phyloP scores from a whole-genome alignment of 257 asterid species.

The Coffea eugenioides region DNA sequence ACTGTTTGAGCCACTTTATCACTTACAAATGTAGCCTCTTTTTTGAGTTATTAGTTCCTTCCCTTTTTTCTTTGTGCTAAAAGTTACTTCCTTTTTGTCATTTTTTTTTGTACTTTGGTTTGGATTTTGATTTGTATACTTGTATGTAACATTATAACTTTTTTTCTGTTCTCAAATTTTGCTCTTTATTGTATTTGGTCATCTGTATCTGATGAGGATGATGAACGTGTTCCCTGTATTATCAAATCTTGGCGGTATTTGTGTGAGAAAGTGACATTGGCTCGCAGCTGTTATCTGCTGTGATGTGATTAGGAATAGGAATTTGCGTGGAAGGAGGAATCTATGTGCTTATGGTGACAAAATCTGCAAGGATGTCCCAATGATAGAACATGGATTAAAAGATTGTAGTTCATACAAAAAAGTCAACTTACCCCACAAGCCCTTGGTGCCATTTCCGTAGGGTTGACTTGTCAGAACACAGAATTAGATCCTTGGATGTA shows the following conservation, averaged over 20 bases:
- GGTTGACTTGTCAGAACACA: slow-evolving; percentile 14
- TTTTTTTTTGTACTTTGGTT: no score
- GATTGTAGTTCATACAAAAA: not conserved
- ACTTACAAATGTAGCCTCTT: not conserved
- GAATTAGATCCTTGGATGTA: slow-evolving; percentile 11
- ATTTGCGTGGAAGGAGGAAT: not conserved
- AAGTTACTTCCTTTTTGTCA: not conserved
- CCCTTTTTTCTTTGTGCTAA: no score
- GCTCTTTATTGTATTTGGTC: not conserved
- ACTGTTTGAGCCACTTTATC: no score
- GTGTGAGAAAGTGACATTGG: no score
- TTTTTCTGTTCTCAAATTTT: no score
- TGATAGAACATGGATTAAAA: not conserved
- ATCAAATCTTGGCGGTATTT: no score
- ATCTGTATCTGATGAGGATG: not conserved
- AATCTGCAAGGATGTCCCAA: not conserved
- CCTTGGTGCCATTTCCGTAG: not conserved
- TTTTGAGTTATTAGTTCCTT: no score
- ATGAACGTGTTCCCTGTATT: no score
- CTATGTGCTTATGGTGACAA: not conserved
- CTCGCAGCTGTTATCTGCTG: not conserved
- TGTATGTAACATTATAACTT: no score
- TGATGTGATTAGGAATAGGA: no score
- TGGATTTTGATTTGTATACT: no score
- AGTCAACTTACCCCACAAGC: slow-evolving; percentile 8